Conservation (phyloP, 345 rosid genomes). For the Laguncularia racemosa region DNA sequence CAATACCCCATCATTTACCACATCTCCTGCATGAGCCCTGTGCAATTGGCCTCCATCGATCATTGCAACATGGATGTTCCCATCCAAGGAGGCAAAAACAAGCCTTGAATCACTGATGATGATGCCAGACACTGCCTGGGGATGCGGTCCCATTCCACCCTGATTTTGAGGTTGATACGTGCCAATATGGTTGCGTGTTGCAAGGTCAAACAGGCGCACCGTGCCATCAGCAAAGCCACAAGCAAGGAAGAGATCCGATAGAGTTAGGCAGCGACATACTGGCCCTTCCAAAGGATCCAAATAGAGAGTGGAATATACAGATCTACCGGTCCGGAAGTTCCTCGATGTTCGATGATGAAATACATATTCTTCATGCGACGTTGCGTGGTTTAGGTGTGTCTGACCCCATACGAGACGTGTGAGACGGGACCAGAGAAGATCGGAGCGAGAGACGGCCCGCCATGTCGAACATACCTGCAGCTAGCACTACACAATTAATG, state of each 20-base stretch:
- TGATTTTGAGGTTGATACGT: conserved; percentile 54
- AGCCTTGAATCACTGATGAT: conserved; percentile 32
- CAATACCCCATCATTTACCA: conserved; percentile 61
- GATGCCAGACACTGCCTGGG: conserved; percentile 75
- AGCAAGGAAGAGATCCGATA: conserved; percentile 72
- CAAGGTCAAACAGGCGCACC: conserved; percentile 62
- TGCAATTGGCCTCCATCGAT: conserved; percentile 29
- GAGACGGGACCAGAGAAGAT: conserved; percentile 69
- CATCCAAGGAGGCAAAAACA: conserved; percentile 65
- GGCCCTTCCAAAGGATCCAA: conserved; percentile 63
- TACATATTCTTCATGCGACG: conserved; percentile 72
- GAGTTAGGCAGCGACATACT: conserved; percentile 65
- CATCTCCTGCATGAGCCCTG: conserved; percentile 45
- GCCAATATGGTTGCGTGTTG: conserved; percentile 42
- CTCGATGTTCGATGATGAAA: conserved; percentile 55
- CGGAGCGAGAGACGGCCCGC: conserved; percentile 73
- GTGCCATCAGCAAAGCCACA: conserved; percentile 84
- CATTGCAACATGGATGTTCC: conserved; percentile 67
- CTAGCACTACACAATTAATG: background rate
- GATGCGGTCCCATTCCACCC: conserved; percentile 62
- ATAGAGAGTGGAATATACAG: conserved; percentile 32
- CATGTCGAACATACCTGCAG: conserved; percentile 85
- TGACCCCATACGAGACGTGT: conserved; percentile 51
- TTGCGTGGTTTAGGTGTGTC: conserved; percentile 27
- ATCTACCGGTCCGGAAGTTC: conserved; percentile 46